A percentile compares a stretch with the other conserved stretches of the same genome.
Evolutionary conservation across 83 land plant genomes (phyloP).

Genomic region (Thuja plicata): DNA sequence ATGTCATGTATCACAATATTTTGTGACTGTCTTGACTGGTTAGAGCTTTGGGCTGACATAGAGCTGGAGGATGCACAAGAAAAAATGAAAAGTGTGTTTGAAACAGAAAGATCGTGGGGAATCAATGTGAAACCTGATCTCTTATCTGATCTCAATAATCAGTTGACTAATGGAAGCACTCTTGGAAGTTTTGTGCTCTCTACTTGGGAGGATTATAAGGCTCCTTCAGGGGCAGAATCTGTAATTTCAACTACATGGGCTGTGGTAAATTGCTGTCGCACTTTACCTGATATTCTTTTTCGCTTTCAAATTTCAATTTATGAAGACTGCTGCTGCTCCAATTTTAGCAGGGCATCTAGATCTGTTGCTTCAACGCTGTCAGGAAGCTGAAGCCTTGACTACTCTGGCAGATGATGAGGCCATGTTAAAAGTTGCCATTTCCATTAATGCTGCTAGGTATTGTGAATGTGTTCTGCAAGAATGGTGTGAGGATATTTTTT

Average conservation of each 20-base stretch:
- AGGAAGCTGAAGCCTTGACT: conserved; percentile 91
- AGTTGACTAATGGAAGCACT: neutral
- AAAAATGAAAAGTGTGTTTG: conserved; percentile 57
- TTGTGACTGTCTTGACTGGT: conserved; percentile 89
- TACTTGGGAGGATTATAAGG: conserved; percentile 48
- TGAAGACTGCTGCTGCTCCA: conserved; percentile 51
- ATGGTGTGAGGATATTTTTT: conserved; percentile 91
- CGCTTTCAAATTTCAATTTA: conserved; percentile 56
- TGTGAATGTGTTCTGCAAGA: conserved; percentile 74
- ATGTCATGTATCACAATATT: conserved; percentile 61
- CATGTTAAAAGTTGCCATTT: conserved; percentile 59
- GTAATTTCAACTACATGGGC: conserved; percentile 49
- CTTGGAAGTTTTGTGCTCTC: conserved; percentile 3
- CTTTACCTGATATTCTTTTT: conserved; percentile 54
- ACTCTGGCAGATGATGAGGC: conserved; percentile 85
- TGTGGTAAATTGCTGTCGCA: conserved; percentile 73
- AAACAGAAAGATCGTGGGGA: conserved; percentile 52
- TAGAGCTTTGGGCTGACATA: conserved; percentile 85
- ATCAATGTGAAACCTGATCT: conserved; percentile 18
- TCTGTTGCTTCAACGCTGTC: conserved; percentile 68
- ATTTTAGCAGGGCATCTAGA: conserved; percentile 55
- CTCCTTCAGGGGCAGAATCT: conserved; percentile 60
- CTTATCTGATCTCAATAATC: conserved; percentile 18
- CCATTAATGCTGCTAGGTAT: conserved; percentile 81
- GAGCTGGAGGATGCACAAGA: conserved; percentile 71